These are phyloP conservation scores for Wickerhamomyces strasburgensis DNA, from an alignment of 805 yeast species.

Conservation along the genomic window DNA sequence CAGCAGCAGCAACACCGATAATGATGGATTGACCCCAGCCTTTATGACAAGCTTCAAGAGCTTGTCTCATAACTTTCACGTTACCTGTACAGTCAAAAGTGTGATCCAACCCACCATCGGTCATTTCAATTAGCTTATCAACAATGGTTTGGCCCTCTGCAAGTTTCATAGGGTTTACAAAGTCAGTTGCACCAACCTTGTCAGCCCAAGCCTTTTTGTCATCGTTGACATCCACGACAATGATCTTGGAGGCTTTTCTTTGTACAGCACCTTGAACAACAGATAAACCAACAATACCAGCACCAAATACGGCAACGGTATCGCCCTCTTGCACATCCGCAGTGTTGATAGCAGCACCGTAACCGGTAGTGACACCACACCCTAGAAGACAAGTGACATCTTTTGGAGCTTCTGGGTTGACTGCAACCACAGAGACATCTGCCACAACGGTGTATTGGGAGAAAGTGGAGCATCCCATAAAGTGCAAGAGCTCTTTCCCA, in stretches of 20 bases:
- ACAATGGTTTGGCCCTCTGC: slow-evolving; percentile 73
- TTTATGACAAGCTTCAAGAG: slow-evolving; percentile 95
- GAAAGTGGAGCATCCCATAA: slow-evolving; percentile 98
- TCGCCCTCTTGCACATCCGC: slow-evolving; percentile 90
- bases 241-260: slow-evolving; percentile 75
- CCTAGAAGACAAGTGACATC: slow-evolving; percentile 91
- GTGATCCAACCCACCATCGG: slow-evolving; percentile 96
- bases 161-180: slow-evolving; percentile 77
- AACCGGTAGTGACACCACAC: slow-evolving; percentile 98
- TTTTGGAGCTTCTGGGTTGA: slow-evolving; percentile 75
- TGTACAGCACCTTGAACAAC: slow-evolving; percentile 92
- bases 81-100: slow-evolving; percentile 99
- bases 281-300: slow-evolving; percentile 95
- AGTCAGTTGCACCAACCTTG: slow-evolving; percentile 94
- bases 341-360: slow-evolving; percentile 94
- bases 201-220: slow-evolving; percentile 79
- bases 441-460: slow-evolving; percentile 98
- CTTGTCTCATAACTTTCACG: slow-evolving; percentile 89
- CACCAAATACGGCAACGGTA: slow-evolving; percentile 94
- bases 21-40: slow-evolving; percentile 98
- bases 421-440: slow-evolving; percentile 92
- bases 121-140: slow-evolving; percentile 75
- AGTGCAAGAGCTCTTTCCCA: slow-evolving; percentile 83
- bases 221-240: slow-evolving; percentile 84
- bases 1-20: slow-evolving; percentile 99